Base-by-base conservation (phyloP, 1,284 basidiomycete genomes). In the Acaromyces ingoldii region DNA sequence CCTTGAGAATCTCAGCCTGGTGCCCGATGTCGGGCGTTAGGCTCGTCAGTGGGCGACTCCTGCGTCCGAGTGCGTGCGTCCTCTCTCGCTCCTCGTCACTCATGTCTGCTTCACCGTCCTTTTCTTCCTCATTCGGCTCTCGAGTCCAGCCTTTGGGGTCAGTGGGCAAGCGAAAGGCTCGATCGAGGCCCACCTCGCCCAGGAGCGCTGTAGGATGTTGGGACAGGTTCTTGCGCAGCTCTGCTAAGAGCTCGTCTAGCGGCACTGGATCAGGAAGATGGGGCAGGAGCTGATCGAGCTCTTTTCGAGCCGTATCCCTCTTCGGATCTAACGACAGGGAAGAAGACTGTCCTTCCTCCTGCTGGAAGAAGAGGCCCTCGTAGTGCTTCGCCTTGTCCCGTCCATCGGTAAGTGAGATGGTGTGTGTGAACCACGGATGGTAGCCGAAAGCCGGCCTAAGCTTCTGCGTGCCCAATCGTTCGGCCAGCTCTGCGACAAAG, bases 121-220 rank as follows among this genome's bases (percentile, higher is more conserved):
- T n/a, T n/a, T 38, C 45, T 17, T 50, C 15, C 6, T 53, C 39
- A 2, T 49, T 50, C 4, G 61, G 55, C 28, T 62, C 56, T 17
- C 56, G 56, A 43, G 49, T 57, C 58, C 57, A 66, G 1, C 51
- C 43, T 38, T 48, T 39, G 6, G 58, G 51, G 22, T 45, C n/a
- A 11, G 24, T 19, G 13, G 65, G 71, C 4, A 73, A 55, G 1
- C 67, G 52, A 37, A 73, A 73, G 1, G 65, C 68, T 36, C 67
- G 55, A 49, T 73, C 71, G 13, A 73, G 51, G 3, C 71, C 71
- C 0, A 73, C 67, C 28, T 73, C 71, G 37, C 71, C 71, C 24
- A 73, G 33, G 7, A 72, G 48, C 9, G 71, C 68, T n/a, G 51
- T 7, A 0, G 69, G 67, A 36, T 61, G 60, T 2, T 31, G 36